Evolutionary conservation across 1,284 basidiomycete genomes (phyloP), one percentile per base, ranked within the genome.

Genomic region (Papiliotrema fonsecae): DNA sequence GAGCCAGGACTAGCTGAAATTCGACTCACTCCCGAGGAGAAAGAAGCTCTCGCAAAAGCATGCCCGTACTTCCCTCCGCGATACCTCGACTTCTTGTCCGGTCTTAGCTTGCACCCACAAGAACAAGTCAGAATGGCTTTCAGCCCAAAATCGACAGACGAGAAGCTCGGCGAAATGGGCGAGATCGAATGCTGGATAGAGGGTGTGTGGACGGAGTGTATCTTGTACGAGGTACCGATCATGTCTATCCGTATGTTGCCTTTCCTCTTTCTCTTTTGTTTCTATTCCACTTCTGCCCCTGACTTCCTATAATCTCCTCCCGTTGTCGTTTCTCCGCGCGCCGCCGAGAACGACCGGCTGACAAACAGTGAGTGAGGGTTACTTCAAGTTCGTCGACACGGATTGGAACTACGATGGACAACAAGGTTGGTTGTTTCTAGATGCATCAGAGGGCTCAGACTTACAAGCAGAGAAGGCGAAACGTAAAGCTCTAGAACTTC

Each of bases 211-310:
- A 76, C 76, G 1, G 90, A 97, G 56, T 83, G 88, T 6, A 97
- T 98, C 52, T 75, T 97, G 18, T 99, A 96, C 83, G 94, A 98
- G 74, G 91, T 97, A 0, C 92, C 90, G 2, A 77, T 97, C 40
- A 91, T 97, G 88, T 84, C 89, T 9, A 85, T 85, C 58, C 76
- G 88, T 72, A 83, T 90, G 74, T 80, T 80, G 24, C 86, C 86
- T 71, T 90, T 87, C 66, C 73, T n/a, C n/a, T n/a, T n/a, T n/a
- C n/a, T n/a, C n/a, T n/a, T n/a, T n/a, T n/a, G n/a, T n/a, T n/a
- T n/a, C n/a, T n/a, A n/a, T n/a, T n/a, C n/a, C n/a, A n/a, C n/a
- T n/a, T n/a, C n/a, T n/a, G n/a, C n/a, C n/a, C n/a, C n/a, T n/a
- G n/a, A n/a, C n/a, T n/a, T n/a, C n/a, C n/a, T n/a, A n/a, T n/a